Percentiles rank a stretch among this genome's conserved stretches.
Evolutionary conservation across 2,329 filamentous ascomycete species (phyloP).

Genomic region (Incumbomyces delicatus): DNA sequence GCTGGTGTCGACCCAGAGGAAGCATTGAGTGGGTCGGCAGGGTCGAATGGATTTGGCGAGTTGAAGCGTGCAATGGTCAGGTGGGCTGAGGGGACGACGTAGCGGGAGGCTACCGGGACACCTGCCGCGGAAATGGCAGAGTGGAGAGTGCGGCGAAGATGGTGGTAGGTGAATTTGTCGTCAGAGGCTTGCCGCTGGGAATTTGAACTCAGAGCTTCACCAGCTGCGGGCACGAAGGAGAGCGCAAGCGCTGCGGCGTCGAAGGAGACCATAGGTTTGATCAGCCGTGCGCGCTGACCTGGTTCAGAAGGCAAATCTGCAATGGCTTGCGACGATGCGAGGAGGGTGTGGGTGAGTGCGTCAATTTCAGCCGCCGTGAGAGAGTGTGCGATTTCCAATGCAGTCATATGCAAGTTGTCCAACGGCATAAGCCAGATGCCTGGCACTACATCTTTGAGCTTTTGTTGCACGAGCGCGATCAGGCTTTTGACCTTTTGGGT

Average conservation of each 20-base stretch:
- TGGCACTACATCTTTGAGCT: conserved; percentile 58
- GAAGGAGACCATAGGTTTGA: conserved; percentile 74
- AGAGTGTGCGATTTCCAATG: conserved; percentile 75
- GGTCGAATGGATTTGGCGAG: conserved; percentile 47
- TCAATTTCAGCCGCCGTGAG: conserved; percentile 60
- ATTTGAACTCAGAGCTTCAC: conserved; percentile 36
- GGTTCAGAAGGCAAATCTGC: conserved; percentile 46
- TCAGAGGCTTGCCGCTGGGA: conserved; percentile 27
- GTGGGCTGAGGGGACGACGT: conserved; percentile 82
- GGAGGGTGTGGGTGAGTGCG: conserved; percentile 48
- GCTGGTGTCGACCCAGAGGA: conserved; percentile 31
- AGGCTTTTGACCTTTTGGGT: conserved; percentile 60
- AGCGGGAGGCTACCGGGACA: conserved; percentile 64
- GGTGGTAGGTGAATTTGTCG: conserved; percentile 77
- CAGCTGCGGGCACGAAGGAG: conserved; percentile 72
- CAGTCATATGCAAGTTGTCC: conserved; percentile 71
- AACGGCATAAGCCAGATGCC: conserved; percentile 80
- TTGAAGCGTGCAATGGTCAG: conserved; percentile 80
- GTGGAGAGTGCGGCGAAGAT: conserved; percentile 72
- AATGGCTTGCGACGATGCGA: conserved; percentile 38
- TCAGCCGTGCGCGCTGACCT: conserved; percentile 59
- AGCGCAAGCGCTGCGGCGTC: conserved; percentile 78
- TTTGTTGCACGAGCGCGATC: conserved; percentile 57
- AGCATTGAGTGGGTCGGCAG: conserved; percentile 31
- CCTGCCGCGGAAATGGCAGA: conserved; percentile 51